Base-by-base conservation (phyloP, 257 asterid species). In the Leonotis leonurus region DNA sequence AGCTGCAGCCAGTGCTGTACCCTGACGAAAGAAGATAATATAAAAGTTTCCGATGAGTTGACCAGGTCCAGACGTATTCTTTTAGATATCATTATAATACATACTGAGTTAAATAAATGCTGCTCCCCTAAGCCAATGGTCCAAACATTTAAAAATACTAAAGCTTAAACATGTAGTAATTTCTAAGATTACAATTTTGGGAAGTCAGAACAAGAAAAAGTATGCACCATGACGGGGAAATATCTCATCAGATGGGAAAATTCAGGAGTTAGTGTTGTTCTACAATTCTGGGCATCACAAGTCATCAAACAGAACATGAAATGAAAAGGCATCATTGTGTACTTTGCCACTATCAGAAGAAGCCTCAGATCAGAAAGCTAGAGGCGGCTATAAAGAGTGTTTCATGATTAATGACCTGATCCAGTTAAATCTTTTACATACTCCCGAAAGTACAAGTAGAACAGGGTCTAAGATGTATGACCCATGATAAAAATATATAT, bases 1-100 rank as follows among this genome's bases (percentile, higher is more conserved):
- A 20, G 99, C 97, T 70, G 90, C 97, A 2, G 97, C 99, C 18
- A 93, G 81, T n/a, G 83, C 69, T 53, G 85, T 87, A 49, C 97
- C 99, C 97, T 91, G 83, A 50, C 33, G 10, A 18, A 18, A 54
- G n/a, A n/a, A n/a, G n/a, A 46, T 49, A 3, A 27, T 13, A 3
- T 9, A 9, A 20, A 52, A 54, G 52, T 62, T 52, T 57, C 53
- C 44, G 10, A 43, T 33, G 32, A 65, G 59, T 35, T 12, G 4
- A 58, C 24, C n/a, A n/a, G n/a, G n/a, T n/a, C n/a, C n/a, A n/a
- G n/a, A n/a, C n/a, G n/a, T n/a, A n/a, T n/a, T n/a, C n/a, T n/a
- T n/a, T n/a, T n/a, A n/a, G n/a, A n/a, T n/a, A n/a, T n/a, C n/a
- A n/a, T 30, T 8, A 37, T 46, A 21, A 10, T 4, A 48, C 44